Conservation (phyloP, 2,329 filamentous ascomycete genomes). For the Hypomyces perniciosus region DNA sequence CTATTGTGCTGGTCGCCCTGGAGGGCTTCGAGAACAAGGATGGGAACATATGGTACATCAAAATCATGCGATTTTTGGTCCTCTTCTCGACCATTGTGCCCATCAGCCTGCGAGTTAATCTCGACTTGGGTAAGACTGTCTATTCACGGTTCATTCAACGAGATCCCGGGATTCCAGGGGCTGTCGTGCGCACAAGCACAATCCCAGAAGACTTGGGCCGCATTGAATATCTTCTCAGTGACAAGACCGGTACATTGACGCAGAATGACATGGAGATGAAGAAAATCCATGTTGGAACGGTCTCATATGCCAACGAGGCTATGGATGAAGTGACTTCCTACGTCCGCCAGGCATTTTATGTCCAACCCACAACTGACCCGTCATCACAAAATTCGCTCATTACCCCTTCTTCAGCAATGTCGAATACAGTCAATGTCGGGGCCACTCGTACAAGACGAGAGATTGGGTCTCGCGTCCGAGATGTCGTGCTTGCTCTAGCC, state of each 20-base stretch:
- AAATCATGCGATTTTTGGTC: conserved; percentile 96
- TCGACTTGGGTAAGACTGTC: conserved; percentile 94
- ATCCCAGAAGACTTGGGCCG: conserved; percentile 94
- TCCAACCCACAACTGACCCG: conserved; percentile 40
- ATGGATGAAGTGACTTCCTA: conserved; percentile 96
- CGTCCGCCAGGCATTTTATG: conserved; percentile 74
- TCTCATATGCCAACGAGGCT: conserved; percentile 95
- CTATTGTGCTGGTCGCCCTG: conserved; percentile 79
- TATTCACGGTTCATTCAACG: conserved; percentile 95
- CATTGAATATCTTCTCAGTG: conserved; percentile 92
- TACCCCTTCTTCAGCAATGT: conserved; percentile 68
- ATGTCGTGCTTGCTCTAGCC: conserved; percentile 85
- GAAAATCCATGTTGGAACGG: conserved; percentile 96
- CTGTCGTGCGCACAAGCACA: conserved; percentile 91
- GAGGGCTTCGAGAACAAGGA: conserved; percentile 69
- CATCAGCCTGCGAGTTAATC: conserved; percentile 90
- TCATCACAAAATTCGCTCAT: conserved; percentile 50
- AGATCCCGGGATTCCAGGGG: conserved; percentile 82
- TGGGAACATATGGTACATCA: conserved; percentile 79
- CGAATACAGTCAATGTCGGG: conserved; percentile 51
- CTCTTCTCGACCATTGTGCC: conserved; percentile 99
- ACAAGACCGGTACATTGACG: conserved; percentile 97
- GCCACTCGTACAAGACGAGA: conserved; percentile 84
- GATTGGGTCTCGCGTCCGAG: conserved; percentile 86
- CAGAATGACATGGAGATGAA: conserved; percentile 99